phyloP scores from a whole-genome alignment of 2,329 filamentous ascomycete genomes.

The Blumeriella jaapii region DNA sequence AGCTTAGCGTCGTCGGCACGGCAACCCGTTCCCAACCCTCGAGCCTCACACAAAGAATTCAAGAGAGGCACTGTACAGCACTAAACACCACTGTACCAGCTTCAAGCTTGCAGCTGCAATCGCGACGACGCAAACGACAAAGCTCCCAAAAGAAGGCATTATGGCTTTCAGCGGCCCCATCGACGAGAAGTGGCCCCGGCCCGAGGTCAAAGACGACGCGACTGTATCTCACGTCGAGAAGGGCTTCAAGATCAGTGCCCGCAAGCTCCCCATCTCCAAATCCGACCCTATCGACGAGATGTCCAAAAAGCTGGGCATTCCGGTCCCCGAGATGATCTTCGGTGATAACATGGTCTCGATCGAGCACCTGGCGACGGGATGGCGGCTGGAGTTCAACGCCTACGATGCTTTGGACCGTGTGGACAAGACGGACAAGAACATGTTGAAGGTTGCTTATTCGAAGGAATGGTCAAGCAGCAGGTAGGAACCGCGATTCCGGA shows the following conservation, averaged over 20 bases:
- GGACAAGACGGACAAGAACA: slow-evolving; percentile 82
- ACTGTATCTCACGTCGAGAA: slow-evolving; percentile 47
- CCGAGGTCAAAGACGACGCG: slow-evolving; percentile 38
- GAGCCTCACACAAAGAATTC: too few species aligned
- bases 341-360: slow-evolving; percentile 82
- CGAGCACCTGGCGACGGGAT: slow-evolving; percentile 61
- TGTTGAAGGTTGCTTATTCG: slow-evolving; percentile 91
- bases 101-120: too few species aligned
- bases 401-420: slow-evolving; percentile 81
- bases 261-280: slow-evolving; percentile 92
- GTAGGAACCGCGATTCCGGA: too few species aligned
- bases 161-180: slow-evolving; percentile 26
- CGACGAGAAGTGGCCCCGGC: slow-evolving; percentile 44
- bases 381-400: slow-evolving; percentile 72
- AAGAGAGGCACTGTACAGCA: too few species aligned
- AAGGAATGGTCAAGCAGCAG: slow-evolving; percentile 59
- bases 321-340: slow-evolving; percentile 98
- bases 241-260: slow-evolving; percentile 64
- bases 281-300: slow-evolving; percentile 81
- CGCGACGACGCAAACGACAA: too few species aligned
- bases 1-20: background rate
- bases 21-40: too few species aligned
- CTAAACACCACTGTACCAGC: too few species aligned
- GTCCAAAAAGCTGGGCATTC: slow-evolving; percentile 66
- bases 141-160: too few species aligned